phyloP scores from a whole-genome alignment of 2,329 filamentous ascomycete genomes.

The Xylaria sp. region DNA sequence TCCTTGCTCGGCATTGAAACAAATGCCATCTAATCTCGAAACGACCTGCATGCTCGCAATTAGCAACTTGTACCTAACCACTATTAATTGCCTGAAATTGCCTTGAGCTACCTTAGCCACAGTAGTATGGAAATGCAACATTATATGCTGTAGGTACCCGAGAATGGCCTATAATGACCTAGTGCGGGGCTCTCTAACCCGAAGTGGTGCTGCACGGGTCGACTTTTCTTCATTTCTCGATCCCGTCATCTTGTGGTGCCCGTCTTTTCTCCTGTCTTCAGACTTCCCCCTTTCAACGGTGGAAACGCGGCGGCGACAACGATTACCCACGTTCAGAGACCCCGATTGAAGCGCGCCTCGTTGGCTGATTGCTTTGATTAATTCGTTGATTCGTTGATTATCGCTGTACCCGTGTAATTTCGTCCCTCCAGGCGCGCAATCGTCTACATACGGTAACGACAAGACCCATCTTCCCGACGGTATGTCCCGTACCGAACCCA shows the following conservation, averaged over 20 bases:
- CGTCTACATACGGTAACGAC: too few species aligned
- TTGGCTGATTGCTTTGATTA: not conserved
- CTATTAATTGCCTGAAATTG: not conserved
- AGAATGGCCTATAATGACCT: conserved; percentile 3
- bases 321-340: conserved; percentile 12
- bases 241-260: not conserved
- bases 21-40: not conserved
- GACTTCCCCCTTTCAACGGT: conserved; percentile 8
- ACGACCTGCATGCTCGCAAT: not conserved
- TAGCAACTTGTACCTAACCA: not conserved
- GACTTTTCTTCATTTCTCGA: conserved; percentile 14
- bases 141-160: conserved; percentile 7
- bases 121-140: not conserved
- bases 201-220: conserved; percentile 23
- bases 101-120: not conserved
- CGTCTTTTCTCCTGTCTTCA: not conserved
- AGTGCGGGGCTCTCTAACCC: conserved; percentile 27
- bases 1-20: not conserved
- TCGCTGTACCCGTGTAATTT: not conserved
- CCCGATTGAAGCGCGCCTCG: conserved; percentile 13
- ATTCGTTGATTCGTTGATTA: conserved; percentile 1
- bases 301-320: conserved; percentile 22
- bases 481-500: conserved; percentile 3
- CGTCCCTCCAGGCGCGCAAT: not conserved
- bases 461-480: not conserved